These are phyloP conservation scores for Salix dunnii DNA, from an alignment of 345 rosid species.

Conservation along the genomic window DNA sequence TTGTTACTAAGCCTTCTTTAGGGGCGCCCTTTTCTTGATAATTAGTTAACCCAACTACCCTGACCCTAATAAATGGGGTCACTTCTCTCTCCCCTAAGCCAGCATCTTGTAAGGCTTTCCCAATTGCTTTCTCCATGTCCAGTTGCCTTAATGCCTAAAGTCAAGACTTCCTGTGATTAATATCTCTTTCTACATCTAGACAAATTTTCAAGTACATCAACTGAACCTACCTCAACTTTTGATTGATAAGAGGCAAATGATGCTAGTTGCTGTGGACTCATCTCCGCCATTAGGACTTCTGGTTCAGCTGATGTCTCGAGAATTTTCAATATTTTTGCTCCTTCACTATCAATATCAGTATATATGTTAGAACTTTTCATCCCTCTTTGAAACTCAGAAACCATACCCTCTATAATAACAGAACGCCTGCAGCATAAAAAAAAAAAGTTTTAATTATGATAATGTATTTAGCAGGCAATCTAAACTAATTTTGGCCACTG, in stretches of 20 bases:
- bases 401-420: conserved; percentile 55
- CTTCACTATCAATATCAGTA: conserved; percentile 70
- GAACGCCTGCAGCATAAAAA: conserved; percentile 56
- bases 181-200: conserved; percentile 12
- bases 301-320: conserved; percentile 89
- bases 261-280: conserved; percentile 77
- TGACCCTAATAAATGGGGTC: conserved; percentile 78
- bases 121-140: conserved; percentile 59
- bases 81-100: conserved; percentile 75
- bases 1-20: conserved; percentile 75
- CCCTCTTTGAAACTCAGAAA: conserved; percentile 60
- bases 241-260: conserved; percentile 63
- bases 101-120: conserved; percentile 66
- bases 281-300: conserved; percentile 89
- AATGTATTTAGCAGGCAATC: background rate
- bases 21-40: conserved; percentile 31
- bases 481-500: background rate
- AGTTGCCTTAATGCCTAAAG: conserved; percentile 59
- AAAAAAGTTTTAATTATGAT: background rate
- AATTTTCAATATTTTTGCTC: conserved; percentile 65
- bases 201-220: conserved; percentile 4
- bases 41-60: conserved; percentile 68
- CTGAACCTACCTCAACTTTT: conserved; percentile 63
- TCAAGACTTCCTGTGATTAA: conserved; percentile 23
- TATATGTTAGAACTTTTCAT: conserved; percentile 32